These are phyloP conservation scores for Cutaneotrichosporon daszewskae DNA, from an alignment of 1,284 basidiomycete genomes.

Conservation along the genomic window DNA sequence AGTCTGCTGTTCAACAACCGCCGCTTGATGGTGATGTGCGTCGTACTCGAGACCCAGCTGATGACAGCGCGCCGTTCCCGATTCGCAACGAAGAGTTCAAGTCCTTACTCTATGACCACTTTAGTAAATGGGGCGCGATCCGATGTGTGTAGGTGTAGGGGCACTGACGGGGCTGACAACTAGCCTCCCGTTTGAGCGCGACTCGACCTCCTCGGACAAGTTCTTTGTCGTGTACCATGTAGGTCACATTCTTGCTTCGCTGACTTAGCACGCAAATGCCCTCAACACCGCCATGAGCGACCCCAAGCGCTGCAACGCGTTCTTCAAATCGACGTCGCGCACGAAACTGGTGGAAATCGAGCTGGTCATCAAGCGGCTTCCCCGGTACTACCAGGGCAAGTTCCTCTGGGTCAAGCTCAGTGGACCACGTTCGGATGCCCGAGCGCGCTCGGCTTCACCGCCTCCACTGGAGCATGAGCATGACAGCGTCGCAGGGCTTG, in stretches of 20 bases:
- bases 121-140: slow-evolving; percentile 25
- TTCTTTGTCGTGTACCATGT: slow-evolving; percentile 31
- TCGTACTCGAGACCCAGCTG: background rate
- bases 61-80: slow-evolving; percentile 24
- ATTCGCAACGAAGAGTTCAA: slow-evolving; percentile 15
- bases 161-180: background rate
- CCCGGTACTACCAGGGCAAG: slow-evolving; percentile 3
- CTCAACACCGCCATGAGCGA: slow-evolving; percentile 22
- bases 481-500: background rate
- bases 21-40: slow-evolving; percentile 27
- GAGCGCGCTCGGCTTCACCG: slow-evolving; percentile 18
- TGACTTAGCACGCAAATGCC: slow-evolving; percentile 18
- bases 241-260: slow-evolving; percentile 2
- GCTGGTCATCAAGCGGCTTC: slow-evolving; percentile 11
- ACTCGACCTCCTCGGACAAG: slow-evolving; percentile 14
- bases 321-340: slow-evolving; percentile 10
- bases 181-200: background rate
- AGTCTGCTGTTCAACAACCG: slow-evolving; percentile 21
- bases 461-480: background rate
- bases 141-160: slow-evolving; percentile 26
- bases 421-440: slow-evolving; percentile 20
- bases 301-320: slow-evolving; percentile 10
- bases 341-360: slow-evolving; percentile 4
- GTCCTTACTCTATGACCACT: slow-evolving; percentile 22
- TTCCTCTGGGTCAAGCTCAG: slow-evolving; percentile 27